These are phyloP conservation scores for Epichloe amarillans DNA, from an alignment of 2,329 filamentous ascomycete genomes.

Conservation along the genomic window DNA sequence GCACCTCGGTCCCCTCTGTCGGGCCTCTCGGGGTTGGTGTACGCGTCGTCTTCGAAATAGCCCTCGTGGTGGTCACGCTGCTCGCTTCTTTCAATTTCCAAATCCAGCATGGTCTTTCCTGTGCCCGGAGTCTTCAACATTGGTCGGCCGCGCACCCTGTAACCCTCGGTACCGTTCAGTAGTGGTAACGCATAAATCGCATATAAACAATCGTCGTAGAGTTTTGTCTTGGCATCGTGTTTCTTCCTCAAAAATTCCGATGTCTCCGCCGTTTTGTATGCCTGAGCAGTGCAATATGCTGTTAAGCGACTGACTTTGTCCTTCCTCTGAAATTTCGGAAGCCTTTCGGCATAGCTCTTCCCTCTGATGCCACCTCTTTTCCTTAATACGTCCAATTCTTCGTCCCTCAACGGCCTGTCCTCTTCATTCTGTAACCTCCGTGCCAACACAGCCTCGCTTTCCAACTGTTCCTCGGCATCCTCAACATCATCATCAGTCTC, in stretches of 20 bases:
- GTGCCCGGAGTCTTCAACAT: conserved; percentile 80
- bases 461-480: conserved; percentile 43
- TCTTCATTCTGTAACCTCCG: conserved; percentile 41
- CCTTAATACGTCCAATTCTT: conserved; percentile 50
- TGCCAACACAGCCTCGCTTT: conserved; percentile 27
- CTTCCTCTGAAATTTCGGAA: conserved; percentile 76
- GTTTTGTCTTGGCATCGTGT: conserved; percentile 83
- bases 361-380: conserved; percentile 50
- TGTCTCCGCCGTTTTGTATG: conserved; percentile 79
- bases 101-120: conserved; percentile 81
- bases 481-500: conserved; percentile 55
- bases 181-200: conserved; percentile 88
- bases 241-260: conserved; percentile 84
- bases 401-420: conserved; percentile 50
- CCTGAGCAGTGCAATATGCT: conserved; percentile 91
- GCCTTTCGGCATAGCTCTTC: conserved; percentile 86
- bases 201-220: conserved; percentile 96
- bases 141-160: conserved; percentile 77
- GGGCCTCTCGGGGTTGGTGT: conserved; percentile 23
- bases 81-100: conserved; percentile 93
- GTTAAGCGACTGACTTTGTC: conserved; percentile 84
- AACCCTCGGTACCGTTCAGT: conserved; percentile 74
- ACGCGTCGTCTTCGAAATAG: conserved; percentile 67
- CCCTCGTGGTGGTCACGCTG: conserved; percentile 79
- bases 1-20: conserved; percentile 16